Conservation (phyloP, 192 early-diverging fungal genomes). For the Mortierella hygrophila region DNA sequence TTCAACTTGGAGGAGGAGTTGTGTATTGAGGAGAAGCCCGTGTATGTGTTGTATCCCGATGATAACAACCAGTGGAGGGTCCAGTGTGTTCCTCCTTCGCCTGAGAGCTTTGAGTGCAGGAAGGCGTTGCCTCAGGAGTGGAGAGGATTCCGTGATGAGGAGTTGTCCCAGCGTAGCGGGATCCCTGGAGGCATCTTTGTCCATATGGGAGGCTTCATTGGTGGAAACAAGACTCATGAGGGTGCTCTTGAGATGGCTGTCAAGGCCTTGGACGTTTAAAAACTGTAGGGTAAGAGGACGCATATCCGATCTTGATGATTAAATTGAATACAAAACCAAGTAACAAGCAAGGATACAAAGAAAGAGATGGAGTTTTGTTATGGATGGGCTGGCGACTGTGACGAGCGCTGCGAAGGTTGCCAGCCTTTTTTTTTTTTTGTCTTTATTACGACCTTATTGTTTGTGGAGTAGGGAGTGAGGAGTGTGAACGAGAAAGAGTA, state of each 20-base stretch:
- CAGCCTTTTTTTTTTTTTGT: neutral
- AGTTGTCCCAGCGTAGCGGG: slow-evolving; percentile 79
- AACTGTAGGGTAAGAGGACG: no score
- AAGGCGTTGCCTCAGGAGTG: slow-evolving; percentile 61
- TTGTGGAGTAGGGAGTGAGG: neutral
- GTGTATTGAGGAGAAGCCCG: slow-evolving; percentile 54
- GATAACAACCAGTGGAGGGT: slow-evolving; percentile 42
- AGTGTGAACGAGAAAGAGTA: neutral
- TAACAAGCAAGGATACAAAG: neutral
- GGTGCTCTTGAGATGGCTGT: slow-evolving; percentile 81
- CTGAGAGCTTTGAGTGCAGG: slow-evolving; percentile 50
- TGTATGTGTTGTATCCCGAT: slow-evolving; percentile 43
- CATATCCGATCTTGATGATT: neutral
- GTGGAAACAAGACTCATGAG: slow-evolving; percentile 77
- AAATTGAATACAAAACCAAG: neutral
- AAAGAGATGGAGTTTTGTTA: neutral
- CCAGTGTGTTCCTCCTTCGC: slow-evolving; percentile 39
- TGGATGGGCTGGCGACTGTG: neutral
- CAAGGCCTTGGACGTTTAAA: slow-evolving; percentile 66
- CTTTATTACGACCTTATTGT: neutral
- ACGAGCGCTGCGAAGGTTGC: neutral
- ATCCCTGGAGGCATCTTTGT: slow-evolving; percentile 90
- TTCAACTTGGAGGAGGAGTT: slow-evolving; percentile 74
- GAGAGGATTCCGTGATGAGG: slow-evolving; percentile 88
- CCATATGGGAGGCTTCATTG: slow-evolving; percentile 72